phyloP scores from a whole-genome alignment of 2,329 filamentous ascomycete species.

The Colletotrichum coccodes region DNA sequence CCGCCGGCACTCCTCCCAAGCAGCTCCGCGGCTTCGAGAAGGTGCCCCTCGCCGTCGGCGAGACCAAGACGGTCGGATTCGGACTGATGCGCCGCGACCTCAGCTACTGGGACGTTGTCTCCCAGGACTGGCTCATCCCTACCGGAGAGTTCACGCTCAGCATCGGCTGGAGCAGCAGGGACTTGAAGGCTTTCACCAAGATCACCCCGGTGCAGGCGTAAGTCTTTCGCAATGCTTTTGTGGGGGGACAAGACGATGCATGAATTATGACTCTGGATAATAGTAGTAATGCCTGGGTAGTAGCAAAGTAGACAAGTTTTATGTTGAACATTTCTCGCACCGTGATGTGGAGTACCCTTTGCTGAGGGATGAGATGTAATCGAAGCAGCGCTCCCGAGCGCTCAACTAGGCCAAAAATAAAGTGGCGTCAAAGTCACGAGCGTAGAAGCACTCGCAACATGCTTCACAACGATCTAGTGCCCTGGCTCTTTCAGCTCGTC shows the following conservation, averaged over 20 bases:
- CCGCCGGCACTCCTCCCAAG: conserved; percentile 55
- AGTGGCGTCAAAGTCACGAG: neutral
- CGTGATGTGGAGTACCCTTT: neutral
- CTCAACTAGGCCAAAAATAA: neutral
- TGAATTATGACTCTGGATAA: conserved; percentile 24
- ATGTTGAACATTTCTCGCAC: neutral
- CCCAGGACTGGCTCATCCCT: conserved; percentile 53
- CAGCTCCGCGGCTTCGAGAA: conserved; percentile 65
- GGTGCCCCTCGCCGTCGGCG: conserved; percentile 51
- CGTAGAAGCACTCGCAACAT: neutral
- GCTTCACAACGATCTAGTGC: too few relatives aligned
- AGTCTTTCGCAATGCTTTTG: neutral
- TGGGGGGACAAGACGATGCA: neutral
- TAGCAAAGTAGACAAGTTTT: neutral
- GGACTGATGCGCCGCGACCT: conserved; percentile 57
- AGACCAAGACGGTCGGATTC: conserved; percentile 53
- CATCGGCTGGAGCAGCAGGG: conserved; percentile 43
- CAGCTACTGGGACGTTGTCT: conserved; percentile 58
- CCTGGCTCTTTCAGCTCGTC: too few relatives aligned
- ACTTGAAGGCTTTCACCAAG: conserved; percentile 25
- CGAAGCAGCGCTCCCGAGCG: neutral
- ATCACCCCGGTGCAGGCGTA: conserved; percentile 28
- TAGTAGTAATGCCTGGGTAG: conserved; percentile 28
- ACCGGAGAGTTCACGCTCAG: conserved; percentile 42
- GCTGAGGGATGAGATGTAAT: neutral